These are phyloP conservation scores for Arthrobotrys sphaeroides DNA, from an alignment of 2,329 filamentous ascomycete species.

Conservation along the genomic window DNA sequence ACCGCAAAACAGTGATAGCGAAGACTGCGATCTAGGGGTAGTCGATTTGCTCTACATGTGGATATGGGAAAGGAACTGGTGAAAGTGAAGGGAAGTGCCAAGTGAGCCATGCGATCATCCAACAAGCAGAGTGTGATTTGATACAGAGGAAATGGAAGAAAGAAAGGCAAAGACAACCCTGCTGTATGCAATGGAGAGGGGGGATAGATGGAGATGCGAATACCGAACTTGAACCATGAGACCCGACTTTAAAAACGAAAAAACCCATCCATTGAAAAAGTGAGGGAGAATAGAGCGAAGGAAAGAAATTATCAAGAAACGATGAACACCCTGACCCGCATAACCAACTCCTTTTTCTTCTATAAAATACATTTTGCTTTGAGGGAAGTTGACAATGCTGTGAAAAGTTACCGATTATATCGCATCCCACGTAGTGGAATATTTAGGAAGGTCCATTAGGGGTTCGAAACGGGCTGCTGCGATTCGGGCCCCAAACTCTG, in stretches of 20 bases:
- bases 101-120: slow-evolving; percentile 1
- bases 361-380: slow-evolving; percentile 53
- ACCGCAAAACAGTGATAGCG: background rate
- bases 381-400: slow-evolving; percentile 40
- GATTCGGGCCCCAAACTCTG: background rate
- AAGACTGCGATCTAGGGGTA: slow-evolving; percentile 53
- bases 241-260: slow-evolving; percentile 6
- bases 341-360: slow-evolving; percentile 54
- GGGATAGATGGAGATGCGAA: background rate
- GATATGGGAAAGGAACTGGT: background rate
- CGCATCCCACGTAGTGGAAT: slow-evolving; percentile 29
- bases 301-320: slow-evolving; percentile 5
- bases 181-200: slow-evolving; percentile 13
- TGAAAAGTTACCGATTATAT: slow-evolving; percentile 38
- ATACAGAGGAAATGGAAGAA: background rate
- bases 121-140: slow-evolving; percentile 7
- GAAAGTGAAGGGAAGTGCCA: slow-evolving; percentile 7
- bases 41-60: slow-evolving; percentile 48
- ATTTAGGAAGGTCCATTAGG: background rate
- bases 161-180: background rate
- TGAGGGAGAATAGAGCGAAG: background rate
- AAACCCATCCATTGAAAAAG: background rate
- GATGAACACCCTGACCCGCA: slow-evolving; percentile 50
- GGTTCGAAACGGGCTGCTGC: background rate
- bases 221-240: slow-evolving; percentile 8